phyloP scores from a whole-genome alignment of 2,329 filamentous ascomycete genomes.

The Domatiomyces globalis region DNA sequence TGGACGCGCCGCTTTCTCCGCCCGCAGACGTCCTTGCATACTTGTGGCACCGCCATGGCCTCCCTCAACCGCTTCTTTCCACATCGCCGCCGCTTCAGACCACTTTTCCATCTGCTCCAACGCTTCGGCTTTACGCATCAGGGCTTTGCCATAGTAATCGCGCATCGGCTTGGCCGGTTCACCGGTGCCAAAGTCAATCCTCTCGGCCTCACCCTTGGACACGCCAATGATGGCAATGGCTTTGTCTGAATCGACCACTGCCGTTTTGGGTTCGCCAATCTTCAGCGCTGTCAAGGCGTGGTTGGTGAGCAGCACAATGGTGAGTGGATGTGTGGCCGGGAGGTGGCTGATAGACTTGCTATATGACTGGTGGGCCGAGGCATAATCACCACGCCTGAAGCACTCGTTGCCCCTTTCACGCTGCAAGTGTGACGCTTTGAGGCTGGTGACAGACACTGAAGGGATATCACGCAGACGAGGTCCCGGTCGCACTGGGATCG shows the following conservation, averaged over 20 bases:
- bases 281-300: conserved; percentile 81
- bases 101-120: conserved; percentile 92
- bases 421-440: conserved; percentile 63
- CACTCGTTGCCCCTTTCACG: conserved; percentile 70
- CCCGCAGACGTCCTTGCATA: conserved; percentile 72
- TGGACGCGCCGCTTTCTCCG: conserved; percentile 73
- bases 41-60: conserved; percentile 76
- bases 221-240: conserved; percentile 69
- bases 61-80: conserved; percentile 69
- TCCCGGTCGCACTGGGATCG: conserved; percentile 34
- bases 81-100: conserved; percentile 65
- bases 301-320: conserved; percentile 82
- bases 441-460: conserved; percentile 49
- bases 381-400: conserved; percentile 90
- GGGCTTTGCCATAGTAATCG: conserved; percentile 82
- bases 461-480: conserved; percentile 42
- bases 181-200: conserved; percentile 51
- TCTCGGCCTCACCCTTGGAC: conserved; percentile 64
- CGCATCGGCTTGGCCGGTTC: conserved; percentile 69
- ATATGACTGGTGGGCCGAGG: conserved; percentile 71
- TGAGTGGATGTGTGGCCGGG: conserved; percentile 65
- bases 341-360: conserved; percentile 60
- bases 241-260: conserved; percentile 69
- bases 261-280: conserved; percentile 77
- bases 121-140: conserved; percentile 89